These are phyloP conservation scores for Aspergillus niger DNA, from an alignment of 2,329 filamentous ascomycete genomes.

Conservation along the genomic window DNA sequence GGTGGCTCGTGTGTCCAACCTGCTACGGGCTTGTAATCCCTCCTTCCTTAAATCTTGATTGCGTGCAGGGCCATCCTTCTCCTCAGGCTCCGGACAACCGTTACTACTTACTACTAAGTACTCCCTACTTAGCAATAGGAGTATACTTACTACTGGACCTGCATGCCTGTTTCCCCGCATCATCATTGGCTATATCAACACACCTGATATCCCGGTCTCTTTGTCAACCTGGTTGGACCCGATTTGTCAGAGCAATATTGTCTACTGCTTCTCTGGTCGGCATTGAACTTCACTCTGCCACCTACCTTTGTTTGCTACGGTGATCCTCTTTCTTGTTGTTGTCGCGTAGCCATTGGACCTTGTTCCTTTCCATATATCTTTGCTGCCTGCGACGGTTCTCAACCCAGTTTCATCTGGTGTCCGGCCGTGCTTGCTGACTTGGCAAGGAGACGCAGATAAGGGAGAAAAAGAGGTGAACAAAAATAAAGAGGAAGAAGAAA, in stretches of 20 bases:
- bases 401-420: neutral
- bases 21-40: neutral
- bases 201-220: slow-evolving; percentile 9
- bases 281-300: slow-evolving; percentile 8
- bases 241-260: slow-evolving; percentile 1
- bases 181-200: slow-evolving; percentile 11
- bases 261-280: slow-evolving; percentile 7
- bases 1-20: neutral
- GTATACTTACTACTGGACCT: neutral
- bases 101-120: neutral
- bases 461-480: neutral
- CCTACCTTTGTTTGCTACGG: slow-evolving; percentile 15
- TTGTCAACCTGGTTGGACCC: slow-evolving; percentile 9
- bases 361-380: neutral
- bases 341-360: slow-evolving; percentile 12
- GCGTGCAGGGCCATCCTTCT: slow-evolving; percentile 5
- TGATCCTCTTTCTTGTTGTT: neutral
- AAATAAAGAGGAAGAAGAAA: neutral
- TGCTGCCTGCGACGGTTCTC: neutral
- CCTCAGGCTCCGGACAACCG: neutral
- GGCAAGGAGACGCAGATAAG: neutral
- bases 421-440: neutral
- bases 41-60: neutral
- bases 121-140: too few species aligned
- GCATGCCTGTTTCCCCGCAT: neutral